phyloP scores from a whole-genome alignment of 768 basidiomycete genomes.

The Brasilioporus rufonigricans region DNA sequence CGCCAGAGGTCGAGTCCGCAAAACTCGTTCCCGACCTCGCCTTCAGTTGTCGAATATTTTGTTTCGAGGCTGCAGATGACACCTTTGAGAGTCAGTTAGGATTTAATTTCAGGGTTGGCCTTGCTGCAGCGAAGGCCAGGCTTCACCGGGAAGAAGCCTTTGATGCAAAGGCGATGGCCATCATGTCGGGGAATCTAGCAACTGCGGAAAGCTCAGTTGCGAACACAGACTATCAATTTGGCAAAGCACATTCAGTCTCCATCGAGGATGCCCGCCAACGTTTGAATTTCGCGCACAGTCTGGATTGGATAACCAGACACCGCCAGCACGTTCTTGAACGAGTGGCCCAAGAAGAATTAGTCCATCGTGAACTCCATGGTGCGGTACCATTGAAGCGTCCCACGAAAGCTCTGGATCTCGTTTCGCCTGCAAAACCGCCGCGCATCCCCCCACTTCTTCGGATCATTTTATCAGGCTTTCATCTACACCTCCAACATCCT shows the following conservation, averaged over 20 bases:
- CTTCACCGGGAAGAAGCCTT: constrained; percentile 80
- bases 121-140: constrained; percentile 66
- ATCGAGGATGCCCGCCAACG: constrained; percentile 69
- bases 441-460: constrained; percentile 69
- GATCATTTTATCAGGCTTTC: constrained; percentile 55
- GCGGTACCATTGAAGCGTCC: constrained; percentile 29
- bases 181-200: constrained; percentile 34
- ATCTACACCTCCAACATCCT: constrained; percentile 54
- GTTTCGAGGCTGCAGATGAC: constrained; percentile 81
- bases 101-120: constrained; percentile 70
- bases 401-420: constrained; percentile 42
- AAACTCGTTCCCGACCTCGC: constrained; percentile 66
- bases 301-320: constrained; percentile 68
- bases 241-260: constrained; percentile 60
- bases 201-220: constrained; percentile 34
- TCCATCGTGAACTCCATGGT: constrained; percentile 47
- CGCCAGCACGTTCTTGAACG: constrained; percentile 46
- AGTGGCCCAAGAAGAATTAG: constrained; percentile 44
- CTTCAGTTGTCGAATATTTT: constrained; percentile 58
- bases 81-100: constrained; percentile 77
- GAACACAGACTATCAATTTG: constrained; percentile 62
- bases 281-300: constrained; percentile 64
- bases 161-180: constrained; percentile 69
- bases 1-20: constrained; percentile 68
- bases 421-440: constrained; percentile 35